phyloP scores from a whole-genome alignment of 1,139 yeast species.

The Lodderomyces pseudojiufengensis region DNA sequence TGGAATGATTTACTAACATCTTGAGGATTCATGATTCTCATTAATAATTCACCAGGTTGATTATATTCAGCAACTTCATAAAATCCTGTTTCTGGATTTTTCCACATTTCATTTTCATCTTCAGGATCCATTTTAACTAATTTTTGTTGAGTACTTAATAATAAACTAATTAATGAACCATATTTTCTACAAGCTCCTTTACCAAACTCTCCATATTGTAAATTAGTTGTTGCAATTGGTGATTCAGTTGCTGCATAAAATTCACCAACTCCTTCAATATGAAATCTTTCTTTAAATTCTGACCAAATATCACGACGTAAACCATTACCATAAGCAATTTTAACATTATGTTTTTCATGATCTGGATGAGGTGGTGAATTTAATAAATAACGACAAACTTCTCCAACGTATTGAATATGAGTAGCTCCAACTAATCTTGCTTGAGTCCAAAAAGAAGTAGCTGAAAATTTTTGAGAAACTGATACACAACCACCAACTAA shows the following conservation, averaged over 20 bases:
- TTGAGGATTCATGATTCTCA: slow-evolving; percentile 65
- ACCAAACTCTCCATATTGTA: slow-evolving; percentile 76
- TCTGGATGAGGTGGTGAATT: slow-evolving; percentile 64
- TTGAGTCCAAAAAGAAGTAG: slow-evolving; percentile 88
- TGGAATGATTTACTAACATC: slow-evolving; percentile 74
- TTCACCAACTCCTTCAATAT: slow-evolving; percentile 76
- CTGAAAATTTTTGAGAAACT: slow-evolving; percentile 77
- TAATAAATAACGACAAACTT: slow-evolving; percentile 82
- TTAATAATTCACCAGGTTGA: slow-evolving; percentile 86
- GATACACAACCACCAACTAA: slow-evolving; percentile 70
- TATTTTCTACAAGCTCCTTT: slow-evolving; percentile 88
- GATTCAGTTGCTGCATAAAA: slow-evolving; percentile 94
- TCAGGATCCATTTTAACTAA: slow-evolving; percentile 78
- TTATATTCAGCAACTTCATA: slow-evolving; percentile 33
- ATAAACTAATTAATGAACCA: slow-evolving; percentile 58
- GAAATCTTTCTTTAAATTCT: slow-evolving; percentile 72
- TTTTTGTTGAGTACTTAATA: slow-evolving; percentile 55
- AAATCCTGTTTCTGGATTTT: slow-evolving; percentile 70
- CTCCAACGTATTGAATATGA: slow-evolving; percentile 92
- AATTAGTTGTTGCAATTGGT: slow-evolving; percentile 84
- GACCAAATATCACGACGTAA: slow-evolving; percentile 90
- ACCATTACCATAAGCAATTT: slow-evolving; percentile 89
- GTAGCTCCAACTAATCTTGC: slow-evolving; percentile 69
- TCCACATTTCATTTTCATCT: slow-evolving; percentile 67
- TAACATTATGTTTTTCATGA: slow-evolving; percentile 62